Conservation (phyloP, 768 basidiomycete genomes). For the Trametes cubensis region DNA sequence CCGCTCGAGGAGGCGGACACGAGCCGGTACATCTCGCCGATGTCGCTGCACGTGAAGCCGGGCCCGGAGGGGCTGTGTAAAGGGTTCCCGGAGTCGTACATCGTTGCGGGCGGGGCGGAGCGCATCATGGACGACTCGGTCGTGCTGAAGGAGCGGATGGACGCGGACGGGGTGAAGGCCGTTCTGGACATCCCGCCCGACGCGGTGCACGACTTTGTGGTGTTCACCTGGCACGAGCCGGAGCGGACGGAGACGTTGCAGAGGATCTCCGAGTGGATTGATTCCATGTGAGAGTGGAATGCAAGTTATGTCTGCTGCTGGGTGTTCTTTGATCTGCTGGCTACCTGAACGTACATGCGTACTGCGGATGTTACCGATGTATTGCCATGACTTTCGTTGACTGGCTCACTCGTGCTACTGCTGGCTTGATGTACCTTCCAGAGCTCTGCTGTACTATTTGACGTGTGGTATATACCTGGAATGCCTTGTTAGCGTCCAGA, state of each 20-base stretch:
- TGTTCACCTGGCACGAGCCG: slow-evolving; percentile 31
- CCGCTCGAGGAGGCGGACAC: slow-evolving; percentile 47
- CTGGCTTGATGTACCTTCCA: too few species aligned
- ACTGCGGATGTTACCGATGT: too few species aligned
- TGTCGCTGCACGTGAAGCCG: slow-evolving; percentile 42
- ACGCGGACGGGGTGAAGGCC: slow-evolving; percentile 52
- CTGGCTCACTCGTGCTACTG: too few species aligned
- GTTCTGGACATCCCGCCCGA: slow-evolving; percentile 53
- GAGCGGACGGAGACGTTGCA: slow-evolving; percentile 33
- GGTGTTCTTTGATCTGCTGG: too few species aligned
- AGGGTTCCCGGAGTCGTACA: slow-evolving; percentile 63
- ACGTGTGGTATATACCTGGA: too few species aligned
- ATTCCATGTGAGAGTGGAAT: neutral
- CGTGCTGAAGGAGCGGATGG: slow-evolving; percentile 52
- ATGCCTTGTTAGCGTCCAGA: too few species aligned
- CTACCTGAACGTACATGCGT: too few species aligned
- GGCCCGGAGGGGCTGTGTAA: slow-evolving; percentile 45
- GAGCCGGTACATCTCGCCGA: slow-evolving; percentile 63
- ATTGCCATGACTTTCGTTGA: too few species aligned
- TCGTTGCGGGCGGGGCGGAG: slow-evolving; percentile 61
- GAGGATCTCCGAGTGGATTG: slow-evolving; percentile 26
- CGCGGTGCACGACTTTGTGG: slow-evolving; percentile 39
- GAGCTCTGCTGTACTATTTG: too few species aligned
- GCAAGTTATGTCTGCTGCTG: too few species aligned
- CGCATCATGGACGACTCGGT: slow-evolving; percentile 55